These are phyloP conservation scores for Ascomycota sp. DNA, from an alignment of 2,329 filamentous ascomycete genomes.

Conservation along the genomic window DNA sequence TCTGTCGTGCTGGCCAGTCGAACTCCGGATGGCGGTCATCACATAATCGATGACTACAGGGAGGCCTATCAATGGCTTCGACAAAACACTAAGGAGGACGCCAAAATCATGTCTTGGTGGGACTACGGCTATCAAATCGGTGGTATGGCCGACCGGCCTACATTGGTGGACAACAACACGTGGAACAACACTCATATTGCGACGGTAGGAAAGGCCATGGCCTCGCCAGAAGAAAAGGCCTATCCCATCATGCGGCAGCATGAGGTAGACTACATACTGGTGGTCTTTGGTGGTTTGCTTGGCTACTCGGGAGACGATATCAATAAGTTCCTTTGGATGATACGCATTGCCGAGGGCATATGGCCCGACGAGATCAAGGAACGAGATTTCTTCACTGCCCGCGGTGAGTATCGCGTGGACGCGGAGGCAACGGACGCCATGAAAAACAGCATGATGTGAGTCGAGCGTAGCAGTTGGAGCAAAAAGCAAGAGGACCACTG, in stretches of 20 bases:
- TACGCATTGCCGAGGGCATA: constrained; percentile 94
- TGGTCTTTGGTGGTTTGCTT: constrained; percentile 87
- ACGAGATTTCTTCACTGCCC: constrained; percentile 80
- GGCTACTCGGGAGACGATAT: constrained; percentile 98
- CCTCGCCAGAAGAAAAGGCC: constrained; percentile 88
- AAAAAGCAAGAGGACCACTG: constrained; percentile 4
- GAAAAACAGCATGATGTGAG: constrained; percentile 98
- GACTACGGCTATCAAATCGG: constrained; percentile 99
- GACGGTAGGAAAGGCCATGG: constrained; percentile 97
- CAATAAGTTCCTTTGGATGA: constrained; percentile 99
- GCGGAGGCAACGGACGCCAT: constrained; percentile 86
- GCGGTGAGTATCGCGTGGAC: constrained; percentile 90
- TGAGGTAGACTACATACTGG: constrained; percentile 94
- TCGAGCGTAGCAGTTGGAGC: constrained; percentile 4
- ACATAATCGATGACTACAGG: constrained; percentile 98
- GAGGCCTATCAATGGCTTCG: constrained; percentile 99
- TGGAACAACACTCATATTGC: constrained; percentile 99
- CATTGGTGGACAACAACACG: constrained; percentile 96
- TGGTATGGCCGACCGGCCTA: constrained; percentile 95
- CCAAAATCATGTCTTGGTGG: constrained; percentile 99
- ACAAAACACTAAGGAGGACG: constrained; percentile 84
- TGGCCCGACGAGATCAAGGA: constrained; percentile 99
- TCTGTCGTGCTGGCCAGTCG: constrained; percentile 88
- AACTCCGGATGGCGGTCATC: constrained; percentile 83
- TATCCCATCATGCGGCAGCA: constrained; percentile 97